Percentiles rank a stretch among this genome's conserved stretches.
phyloP scores from a whole-genome alignment of 495 filamentous ascomycete genomes.

The Neurospora sp. region DNA sequence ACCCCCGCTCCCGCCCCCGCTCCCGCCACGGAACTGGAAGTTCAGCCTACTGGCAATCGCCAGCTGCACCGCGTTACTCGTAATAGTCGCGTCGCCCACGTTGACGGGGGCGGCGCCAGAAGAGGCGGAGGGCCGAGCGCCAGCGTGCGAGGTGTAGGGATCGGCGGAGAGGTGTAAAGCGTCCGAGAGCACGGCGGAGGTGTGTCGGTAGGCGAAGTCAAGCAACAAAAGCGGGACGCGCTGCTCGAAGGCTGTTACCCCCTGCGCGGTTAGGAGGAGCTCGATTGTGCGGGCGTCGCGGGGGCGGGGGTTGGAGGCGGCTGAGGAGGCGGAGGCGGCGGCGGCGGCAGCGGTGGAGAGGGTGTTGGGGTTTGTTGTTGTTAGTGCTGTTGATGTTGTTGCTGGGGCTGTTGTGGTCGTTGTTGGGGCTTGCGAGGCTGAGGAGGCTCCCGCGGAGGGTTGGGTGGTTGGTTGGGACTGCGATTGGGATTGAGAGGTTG shows the following conservation, averaged over 20 bases:
- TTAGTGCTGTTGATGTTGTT: constrained; percentile 6
- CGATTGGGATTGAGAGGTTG: constrained; percentile 25
- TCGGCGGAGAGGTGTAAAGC: constrained; percentile 53
- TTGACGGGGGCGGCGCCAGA: constrained; percentile 36
- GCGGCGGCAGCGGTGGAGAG: constrained; percentile 12
- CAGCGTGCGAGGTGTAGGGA: constrained; percentile 47
- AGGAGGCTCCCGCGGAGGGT: constrained; percentile 7
- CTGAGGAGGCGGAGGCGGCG: constrained; percentile 25
- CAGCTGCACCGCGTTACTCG: constrained; percentile 36
- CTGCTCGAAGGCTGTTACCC: constrained; percentile 83
- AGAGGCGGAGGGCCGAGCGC: constrained; percentile 33
- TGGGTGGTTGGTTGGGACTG: constrained; percentile 9
- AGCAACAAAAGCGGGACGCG: constrained; percentile 89
- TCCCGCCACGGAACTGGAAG: constrained; percentile 42
- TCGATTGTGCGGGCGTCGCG: constrained; percentile 88
- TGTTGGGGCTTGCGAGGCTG: constrained; percentile 23
- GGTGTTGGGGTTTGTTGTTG: constrained; percentile 14
- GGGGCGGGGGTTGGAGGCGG: constrained; percentile 56
- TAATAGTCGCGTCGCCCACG: constrained; percentile 33
- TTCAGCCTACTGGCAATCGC: constrained; percentile 39
- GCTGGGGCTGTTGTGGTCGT: constrained; percentile 17
- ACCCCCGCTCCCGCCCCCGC: constrained; percentile 25
- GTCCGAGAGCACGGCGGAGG: constrained; percentile 53
- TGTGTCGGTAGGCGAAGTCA: constrained; percentile 90
- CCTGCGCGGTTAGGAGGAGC: constrained; percentile 76